Evolutionary conservation across 1,284 basidiomycete species (phyloP).

Genomic region (Papiliotrema flavescens): DNA sequence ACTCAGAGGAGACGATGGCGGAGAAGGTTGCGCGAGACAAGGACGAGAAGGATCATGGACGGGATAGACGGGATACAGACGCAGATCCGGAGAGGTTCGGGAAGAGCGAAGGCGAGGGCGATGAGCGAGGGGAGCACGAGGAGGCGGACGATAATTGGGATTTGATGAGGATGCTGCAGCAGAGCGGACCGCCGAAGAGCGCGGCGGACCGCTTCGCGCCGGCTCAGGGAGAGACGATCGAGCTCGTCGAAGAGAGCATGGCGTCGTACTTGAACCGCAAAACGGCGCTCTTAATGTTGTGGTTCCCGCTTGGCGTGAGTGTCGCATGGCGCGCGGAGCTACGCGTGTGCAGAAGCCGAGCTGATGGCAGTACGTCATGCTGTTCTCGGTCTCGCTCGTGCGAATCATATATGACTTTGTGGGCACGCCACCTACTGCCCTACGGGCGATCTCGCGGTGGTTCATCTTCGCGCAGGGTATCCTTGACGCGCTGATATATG

Average conservation of each 20-base stretch:
- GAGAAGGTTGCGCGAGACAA: neutral
- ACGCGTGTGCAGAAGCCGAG: neutral
- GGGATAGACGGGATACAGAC: neutral
- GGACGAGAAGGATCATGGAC: neutral
- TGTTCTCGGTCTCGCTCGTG: slow-evolving; percentile 49
- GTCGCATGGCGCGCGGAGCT: neutral
- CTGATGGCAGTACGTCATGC: slow-evolving; percentile 31
- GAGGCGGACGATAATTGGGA: slow-evolving; percentile 39
- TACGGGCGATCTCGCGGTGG: slow-evolving; percentile 48
- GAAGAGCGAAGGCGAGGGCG: neutral
- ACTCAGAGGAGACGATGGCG: neutral
- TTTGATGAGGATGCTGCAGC: slow-evolving; percentile 35
- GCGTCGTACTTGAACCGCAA: slow-evolving; percentile 49
- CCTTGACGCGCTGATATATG: slow-evolving; percentile 48
- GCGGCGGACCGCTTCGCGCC: slow-evolving; percentile 22
- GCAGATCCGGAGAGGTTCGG: neutral
- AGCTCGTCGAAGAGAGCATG: slow-evolving; percentile 46
- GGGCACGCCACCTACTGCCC: slow-evolving; percentile 27
- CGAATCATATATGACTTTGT: slow-evolving; percentile 49
- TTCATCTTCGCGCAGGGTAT: slow-evolving; percentile 49
- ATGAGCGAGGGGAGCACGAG: slow-evolving; percentile 9
- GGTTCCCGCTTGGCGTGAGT: slow-evolving; percentile 48
- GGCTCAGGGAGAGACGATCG: slow-evolving; percentile 27
- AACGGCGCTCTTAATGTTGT: slow-evolving; percentile 48
- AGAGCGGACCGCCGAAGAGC: slow-evolving; percentile 14